phyloP scores from a whole-genome alignment of 768 basidiomycete species.

The Termitomyces sp. region DNA sequence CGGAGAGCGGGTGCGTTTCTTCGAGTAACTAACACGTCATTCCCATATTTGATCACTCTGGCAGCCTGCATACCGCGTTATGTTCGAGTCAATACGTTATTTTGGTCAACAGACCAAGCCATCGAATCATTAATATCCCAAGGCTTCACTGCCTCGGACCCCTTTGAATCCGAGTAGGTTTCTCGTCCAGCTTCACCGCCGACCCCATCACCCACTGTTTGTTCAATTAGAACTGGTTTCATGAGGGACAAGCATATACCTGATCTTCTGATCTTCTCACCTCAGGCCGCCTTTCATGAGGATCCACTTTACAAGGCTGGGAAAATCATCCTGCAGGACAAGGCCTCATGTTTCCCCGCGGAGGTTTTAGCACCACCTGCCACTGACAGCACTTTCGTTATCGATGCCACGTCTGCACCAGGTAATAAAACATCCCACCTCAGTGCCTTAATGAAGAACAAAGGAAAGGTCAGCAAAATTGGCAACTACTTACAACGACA shows the following conservation, averaged over 20 bases:
- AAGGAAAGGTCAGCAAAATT: slow-evolving; percentile 60
- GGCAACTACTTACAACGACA: neutral
- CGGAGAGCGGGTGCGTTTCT: slow-evolving; percentile 52
- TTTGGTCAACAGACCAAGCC: slow-evolving; percentile 67
- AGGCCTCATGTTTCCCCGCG: slow-evolving; percentile 96
- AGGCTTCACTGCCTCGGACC: slow-evolving; percentile 53
- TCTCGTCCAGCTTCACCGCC: slow-evolving; percentile 1
- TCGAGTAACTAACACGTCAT: neutral
- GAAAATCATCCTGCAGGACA: slow-evolving; percentile 92
- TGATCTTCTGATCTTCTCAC: slow-evolving; percentile 76
- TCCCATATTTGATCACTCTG: slow-evolving; percentile 10
- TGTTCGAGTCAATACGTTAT: slow-evolving; percentile 74
- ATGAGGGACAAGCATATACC: slow-evolving; percentile 76
- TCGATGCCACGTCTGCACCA: slow-evolving; percentile 95
- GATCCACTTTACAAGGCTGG: slow-evolving; percentile 73
- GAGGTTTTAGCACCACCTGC: slow-evolving; percentile 75
- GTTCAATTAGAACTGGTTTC: slow-evolving; percentile 52
- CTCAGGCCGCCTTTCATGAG: slow-evolving; percentile 60
- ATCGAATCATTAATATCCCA: slow-evolving; percentile 48
- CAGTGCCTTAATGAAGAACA: slow-evolving; percentile 80
- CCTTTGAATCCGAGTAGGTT: slow-evolving; percentile 51
- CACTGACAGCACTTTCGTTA: slow-evolving; percentile 51
- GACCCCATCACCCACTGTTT: slow-evolving; percentile 8
- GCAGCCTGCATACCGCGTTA: slow-evolving; percentile 78
- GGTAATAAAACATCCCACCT: slow-evolving; percentile 98